Conservation (phyloP, 768 basidiomycete genomes). For the Gymnopilus junonius region DNA sequence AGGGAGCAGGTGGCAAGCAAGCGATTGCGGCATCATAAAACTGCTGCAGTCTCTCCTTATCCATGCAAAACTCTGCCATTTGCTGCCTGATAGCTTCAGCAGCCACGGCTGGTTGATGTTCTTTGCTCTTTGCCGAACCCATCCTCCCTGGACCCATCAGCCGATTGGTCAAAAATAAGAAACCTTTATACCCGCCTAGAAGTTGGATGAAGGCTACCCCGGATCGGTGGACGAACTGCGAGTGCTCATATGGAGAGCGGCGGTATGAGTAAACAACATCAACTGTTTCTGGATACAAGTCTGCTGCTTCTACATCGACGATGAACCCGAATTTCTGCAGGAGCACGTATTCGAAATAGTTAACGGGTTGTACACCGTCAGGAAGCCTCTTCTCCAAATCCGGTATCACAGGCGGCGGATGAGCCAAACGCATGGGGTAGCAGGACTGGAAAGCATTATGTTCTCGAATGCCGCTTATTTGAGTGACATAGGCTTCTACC, state of each 20-base stretch:
- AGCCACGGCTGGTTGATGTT: slow-evolving; percentile 54
- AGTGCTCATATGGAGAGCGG: slow-evolving; percentile 73
- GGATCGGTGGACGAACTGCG: slow-evolving; percentile 91
- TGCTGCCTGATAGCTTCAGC: slow-evolving; percentile 66
- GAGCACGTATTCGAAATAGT: slow-evolving; percentile 84
- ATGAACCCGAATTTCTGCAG: slow-evolving; percentile 82
- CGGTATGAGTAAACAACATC: slow-evolving; percentile 93
- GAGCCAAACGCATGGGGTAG: slow-evolving; percentile 77
- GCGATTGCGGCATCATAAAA: slow-evolving; percentile 81
- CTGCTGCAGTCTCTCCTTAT: slow-evolving; percentile 50
- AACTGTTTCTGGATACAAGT: slow-evolving; percentile 78
- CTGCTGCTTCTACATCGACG: slow-evolving; percentile 78
- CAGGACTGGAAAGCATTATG: slow-evolving; percentile 93
- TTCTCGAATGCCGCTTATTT: slow-evolving; percentile 84
- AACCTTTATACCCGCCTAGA: slow-evolving; percentile 76
- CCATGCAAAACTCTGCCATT: slow-evolving; percentile 68
- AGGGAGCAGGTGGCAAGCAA: slow-evolving; percentile 43
- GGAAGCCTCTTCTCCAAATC: slow-evolving; percentile 71
- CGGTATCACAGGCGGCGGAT: slow-evolving; percentile 73
- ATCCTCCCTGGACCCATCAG: slow-evolving; percentile 75
- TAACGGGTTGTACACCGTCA: slow-evolving; percentile 64
- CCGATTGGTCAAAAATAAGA: slow-evolving; percentile 89
- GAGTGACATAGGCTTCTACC: slow-evolving; percentile 91
- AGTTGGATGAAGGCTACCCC: slow-evolving; percentile 93
- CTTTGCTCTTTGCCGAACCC: slow-evolving; percentile 58